A percentile compares a stretch with the other conserved stretches of the same genome.
These are phyloP conservation scores for Erigeron philadelphicus DNA, from an alignment of 140 eudicot genomes.

Conservation along the genomic window DNA sequence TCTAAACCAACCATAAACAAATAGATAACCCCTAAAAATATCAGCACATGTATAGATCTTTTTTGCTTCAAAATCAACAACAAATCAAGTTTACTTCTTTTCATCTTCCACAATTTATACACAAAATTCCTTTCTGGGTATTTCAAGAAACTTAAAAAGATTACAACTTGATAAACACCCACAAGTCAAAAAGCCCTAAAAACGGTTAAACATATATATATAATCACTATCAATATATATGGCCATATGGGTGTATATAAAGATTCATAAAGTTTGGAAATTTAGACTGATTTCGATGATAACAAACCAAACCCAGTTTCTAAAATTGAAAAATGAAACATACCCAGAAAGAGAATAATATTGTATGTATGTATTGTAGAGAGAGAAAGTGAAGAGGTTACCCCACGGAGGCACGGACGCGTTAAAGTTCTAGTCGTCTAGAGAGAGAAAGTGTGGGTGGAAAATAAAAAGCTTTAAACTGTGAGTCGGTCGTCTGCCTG, in stretches of 20 bases:
- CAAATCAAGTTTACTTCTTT: slow-evolving; percentile 42
- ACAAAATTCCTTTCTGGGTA: not conserved
- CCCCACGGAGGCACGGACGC: slow-evolving; percentile 29
- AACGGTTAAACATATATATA: slow-evolving; percentile 9
- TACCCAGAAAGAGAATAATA: slow-evolving; percentile 14
- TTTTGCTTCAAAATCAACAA: slow-evolving; percentile 45
- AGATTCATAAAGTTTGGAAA: not conserved
- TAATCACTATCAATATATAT: too few species aligned
- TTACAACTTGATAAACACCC: slow-evolving; percentile 18
- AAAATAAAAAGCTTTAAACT: slow-evolving; percentile 25
- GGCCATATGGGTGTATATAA: slow-evolving; percentile 14
- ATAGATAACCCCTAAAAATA: slow-evolving; percentile 50
- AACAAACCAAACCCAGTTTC: slow-evolving; percentile 7
- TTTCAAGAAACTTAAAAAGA: slow-evolving; percentile 12
- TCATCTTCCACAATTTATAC: slow-evolving; percentile 29
- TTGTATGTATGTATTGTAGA: not conserved
- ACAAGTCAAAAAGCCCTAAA: slow-evolving; percentile 32
- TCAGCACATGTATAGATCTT: slow-evolving; percentile 49
- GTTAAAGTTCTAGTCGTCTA: slow-evolving; percentile 17
- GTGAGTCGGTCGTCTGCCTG: slow-evolving; percentile 42
- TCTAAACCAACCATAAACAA: slow-evolving; percentile 60
- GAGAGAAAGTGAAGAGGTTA: not conserved
- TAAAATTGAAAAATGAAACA: slow-evolving; percentile 10
- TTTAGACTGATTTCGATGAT: slow-evolving; percentile 2
- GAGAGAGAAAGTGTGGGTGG: slow-evolving; percentile 32